Evolutionary conservation across 352 stramenopile species (phyloP).

Genomic region (Globisporangium uncinulatum): DNA sequence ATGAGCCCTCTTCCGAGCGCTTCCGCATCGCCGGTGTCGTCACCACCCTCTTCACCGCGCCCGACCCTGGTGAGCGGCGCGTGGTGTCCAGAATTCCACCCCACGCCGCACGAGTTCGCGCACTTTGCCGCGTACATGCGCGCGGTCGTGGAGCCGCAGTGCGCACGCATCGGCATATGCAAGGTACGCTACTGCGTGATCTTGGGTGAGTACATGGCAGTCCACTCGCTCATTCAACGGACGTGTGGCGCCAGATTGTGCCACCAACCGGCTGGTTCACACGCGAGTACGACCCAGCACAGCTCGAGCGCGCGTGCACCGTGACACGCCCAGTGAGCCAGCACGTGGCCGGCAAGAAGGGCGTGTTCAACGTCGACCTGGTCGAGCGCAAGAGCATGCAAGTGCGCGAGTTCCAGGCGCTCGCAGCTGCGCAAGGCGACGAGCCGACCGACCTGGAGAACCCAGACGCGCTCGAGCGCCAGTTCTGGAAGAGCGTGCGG

Average conservation of each 20-base stretch:
- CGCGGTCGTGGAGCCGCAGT: slow-evolving; percentile 76
- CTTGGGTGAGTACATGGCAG: too few species aligned
- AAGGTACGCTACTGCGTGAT: slow-evolving; percentile 49
- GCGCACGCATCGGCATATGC: slow-evolving; percentile 77
- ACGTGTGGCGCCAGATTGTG: too few species aligned
- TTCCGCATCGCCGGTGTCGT: slow-evolving; percentile 17
- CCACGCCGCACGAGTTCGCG: slow-evolving; percentile 79
- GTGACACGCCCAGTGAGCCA: slow-evolving; percentile 75
- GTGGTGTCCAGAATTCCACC: slow-evolving; percentile 84
- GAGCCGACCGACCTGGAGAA: slow-evolving; percentile 13
- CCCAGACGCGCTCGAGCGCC: slow-evolving; percentile 57
- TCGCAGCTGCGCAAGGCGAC: slow-evolving; percentile 29
- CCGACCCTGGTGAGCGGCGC: slow-evolving; percentile 19
- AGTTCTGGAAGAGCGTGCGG: slow-evolving; percentile 87
- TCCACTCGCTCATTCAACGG: too few species aligned
- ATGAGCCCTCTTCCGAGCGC: too few species aligned
- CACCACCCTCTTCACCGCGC: slow-evolving; percentile 7
- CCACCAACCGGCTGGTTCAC: slow-evolving; percentile 73
- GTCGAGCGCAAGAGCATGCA: slow-evolving; percentile 78
- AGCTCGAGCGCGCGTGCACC: slow-evolving; percentile 26
- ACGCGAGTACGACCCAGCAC: slow-evolving; percentile 52
- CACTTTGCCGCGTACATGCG: slow-evolving; percentile 83
- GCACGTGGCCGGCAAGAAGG: slow-evolving; percentile 86
- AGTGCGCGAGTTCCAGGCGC: slow-evolving; percentile 50
- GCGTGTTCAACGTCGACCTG: slow-evolving; percentile 88